phyloP scores from a whole-genome alignment of 2,329 filamentous ascomycete species.

The Penicillium freii region DNA sequence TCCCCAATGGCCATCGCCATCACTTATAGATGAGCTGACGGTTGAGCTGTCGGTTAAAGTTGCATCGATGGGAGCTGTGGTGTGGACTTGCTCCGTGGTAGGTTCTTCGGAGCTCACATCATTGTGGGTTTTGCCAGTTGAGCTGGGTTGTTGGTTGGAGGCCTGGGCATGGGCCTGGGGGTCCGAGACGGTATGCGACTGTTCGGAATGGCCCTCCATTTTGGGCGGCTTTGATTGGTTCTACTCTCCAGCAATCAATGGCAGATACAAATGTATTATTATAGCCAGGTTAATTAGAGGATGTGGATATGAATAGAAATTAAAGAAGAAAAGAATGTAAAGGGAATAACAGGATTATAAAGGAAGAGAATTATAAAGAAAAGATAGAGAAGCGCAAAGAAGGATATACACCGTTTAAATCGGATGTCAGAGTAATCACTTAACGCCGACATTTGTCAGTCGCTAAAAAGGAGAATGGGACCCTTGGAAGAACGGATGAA shows the following conservation, averaged over 20 bases:
- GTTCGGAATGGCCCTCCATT: conserved; percentile 21
- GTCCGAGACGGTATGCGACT: conserved; percentile 15
- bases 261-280: conserved; percentile 12
- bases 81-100: conserved; percentile 3
- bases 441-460: conserved; percentile 8
- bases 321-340: background rate
- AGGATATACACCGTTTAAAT: background rate
- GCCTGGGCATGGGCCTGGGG: conserved; percentile 5
- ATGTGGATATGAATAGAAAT: background rate
- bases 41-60: conserved; percentile 18
- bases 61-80: conserved; percentile 8
- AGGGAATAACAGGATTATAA: background rate
- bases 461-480: background rate
- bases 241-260: conserved; percentile 13
- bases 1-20: conserved; percentile 58
- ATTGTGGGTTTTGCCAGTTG: background rate
- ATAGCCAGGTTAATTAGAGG: conserved; percentile 7
- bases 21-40: conserved; percentile 18
- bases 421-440: background rate
- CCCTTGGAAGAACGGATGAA: background rate
- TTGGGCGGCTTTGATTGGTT: conserved; percentile 1
- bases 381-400: background rate
- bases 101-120: background rate
- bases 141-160: background rate
- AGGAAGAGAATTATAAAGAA: background rate